A percentile compares a stretch with the other conserved stretches of the same genome.
phyloP scores from a whole-genome alignment of 345 rosid genomes.

The Sisymbrium altissimum region DNA sequence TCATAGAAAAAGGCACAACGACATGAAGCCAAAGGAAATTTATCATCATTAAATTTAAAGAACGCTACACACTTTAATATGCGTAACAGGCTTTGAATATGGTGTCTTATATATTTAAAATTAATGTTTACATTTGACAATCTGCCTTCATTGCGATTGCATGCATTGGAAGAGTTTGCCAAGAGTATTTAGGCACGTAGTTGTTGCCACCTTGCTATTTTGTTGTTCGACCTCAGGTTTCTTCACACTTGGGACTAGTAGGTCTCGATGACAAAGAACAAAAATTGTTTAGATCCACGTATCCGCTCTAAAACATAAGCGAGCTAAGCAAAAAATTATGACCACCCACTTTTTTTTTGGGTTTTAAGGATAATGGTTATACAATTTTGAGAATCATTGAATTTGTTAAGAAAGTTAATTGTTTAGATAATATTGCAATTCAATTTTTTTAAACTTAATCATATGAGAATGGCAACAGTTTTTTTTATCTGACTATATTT shows the following conservation, averaged over 20 bases:
- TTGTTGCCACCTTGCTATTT: neutral
- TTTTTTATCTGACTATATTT: neutral
- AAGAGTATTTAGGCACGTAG: neutral
- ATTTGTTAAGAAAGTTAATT: neutral
- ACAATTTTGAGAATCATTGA: neutral
- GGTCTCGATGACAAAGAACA: neutral
- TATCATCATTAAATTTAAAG: neutral
- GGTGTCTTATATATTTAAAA: neutral
- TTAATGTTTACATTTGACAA: neutral
- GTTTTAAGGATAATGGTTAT: neutral
- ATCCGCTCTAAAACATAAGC: neutral
- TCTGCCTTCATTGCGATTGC: neutral
- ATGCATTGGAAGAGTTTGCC: neutral
- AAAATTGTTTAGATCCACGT: neutral
- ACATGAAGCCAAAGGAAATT: neutral
- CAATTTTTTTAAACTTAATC: neutral
- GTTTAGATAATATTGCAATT: neutral
- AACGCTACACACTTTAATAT: neutral
- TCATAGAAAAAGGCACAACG: neutral
- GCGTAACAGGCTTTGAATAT: neutral
- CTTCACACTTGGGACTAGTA: neutral
- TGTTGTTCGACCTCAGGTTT: neutral
- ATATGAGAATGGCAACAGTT: neutral
- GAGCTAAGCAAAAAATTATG: neutral
- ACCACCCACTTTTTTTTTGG: neutral